These are phyloP conservation scores for Jatropha multifida DNA, from an alignment of 441 rosid genomes.

Conservation along the genomic window DNA sequence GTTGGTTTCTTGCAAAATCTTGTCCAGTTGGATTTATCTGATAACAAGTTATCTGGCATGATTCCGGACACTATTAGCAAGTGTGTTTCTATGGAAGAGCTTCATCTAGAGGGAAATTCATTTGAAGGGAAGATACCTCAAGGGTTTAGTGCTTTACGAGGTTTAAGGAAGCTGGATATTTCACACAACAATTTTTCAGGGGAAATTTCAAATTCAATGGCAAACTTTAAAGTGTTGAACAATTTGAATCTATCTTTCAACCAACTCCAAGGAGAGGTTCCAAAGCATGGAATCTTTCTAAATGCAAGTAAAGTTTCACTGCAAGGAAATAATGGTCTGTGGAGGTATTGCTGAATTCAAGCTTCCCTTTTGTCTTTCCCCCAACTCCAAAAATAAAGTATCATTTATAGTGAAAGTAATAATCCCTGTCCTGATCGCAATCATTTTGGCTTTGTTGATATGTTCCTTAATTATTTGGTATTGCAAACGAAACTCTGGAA, in stretches of 20 bases:
- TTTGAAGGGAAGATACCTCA: slow-evolving; percentile 29
- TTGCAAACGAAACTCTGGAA: too few species aligned
- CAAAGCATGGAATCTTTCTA: slow-evolving; percentile 26
- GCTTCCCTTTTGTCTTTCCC: slow-evolving; percentile 10
- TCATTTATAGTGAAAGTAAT: not conserved
- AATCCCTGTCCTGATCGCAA: not conserved
- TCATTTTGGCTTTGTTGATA: not conserved
- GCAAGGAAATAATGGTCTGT: slow-evolving; percentile 25
- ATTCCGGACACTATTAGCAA: slow-evolving; percentile 26
- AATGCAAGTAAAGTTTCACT: slow-evolving; percentile 27
- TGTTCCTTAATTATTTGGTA: too few species aligned
- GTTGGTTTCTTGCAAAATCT: slow-evolving; percentile 16
- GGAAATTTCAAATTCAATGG: slow-evolving; percentile 22
- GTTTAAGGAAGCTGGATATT: slow-evolving; percentile 21
- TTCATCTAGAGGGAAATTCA: slow-evolving; percentile 24
- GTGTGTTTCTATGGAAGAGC: slow-evolving; percentile 19
- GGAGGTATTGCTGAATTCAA: slow-evolving; percentile 29
- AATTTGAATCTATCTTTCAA: slow-evolving; percentile 29
- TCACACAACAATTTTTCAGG: slow-evolving; percentile 35
- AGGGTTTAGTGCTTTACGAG: slow-evolving; percentile 20
- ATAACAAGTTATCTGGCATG: slow-evolving; percentile 22
- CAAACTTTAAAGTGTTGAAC: not conserved
- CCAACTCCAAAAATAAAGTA: not conserved
- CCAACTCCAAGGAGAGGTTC: slow-evolving; percentile 26
- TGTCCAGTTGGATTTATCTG: not conserved